phyloP scores from a whole-genome alignment of 2,329 filamentous ascomycete species.

The Talaromyces verruculosus region DNA sequence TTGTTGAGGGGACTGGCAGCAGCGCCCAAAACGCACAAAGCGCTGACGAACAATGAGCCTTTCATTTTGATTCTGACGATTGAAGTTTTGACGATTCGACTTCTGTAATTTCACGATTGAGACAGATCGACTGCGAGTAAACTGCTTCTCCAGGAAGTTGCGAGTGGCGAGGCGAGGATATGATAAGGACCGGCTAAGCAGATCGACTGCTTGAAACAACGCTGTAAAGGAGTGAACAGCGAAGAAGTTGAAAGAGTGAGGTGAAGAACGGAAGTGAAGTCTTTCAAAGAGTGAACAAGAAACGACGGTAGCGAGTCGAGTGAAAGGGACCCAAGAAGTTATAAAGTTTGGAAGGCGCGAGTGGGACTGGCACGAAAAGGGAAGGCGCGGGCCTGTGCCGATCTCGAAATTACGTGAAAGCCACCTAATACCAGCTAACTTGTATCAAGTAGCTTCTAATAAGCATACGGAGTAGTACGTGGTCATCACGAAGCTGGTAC shows the following conservation, averaged over 20 bases:
- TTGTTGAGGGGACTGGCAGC: constrained; percentile 18
- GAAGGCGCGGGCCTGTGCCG: constrained; percentile 6
- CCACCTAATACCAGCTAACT: background rate
- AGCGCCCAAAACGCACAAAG: constrained; percentile 21
- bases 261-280: constrained; percentile 11
- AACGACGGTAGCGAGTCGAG: background rate
- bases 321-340: background rate
- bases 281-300: constrained; percentile 2
- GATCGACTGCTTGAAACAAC: constrained; percentile 21
- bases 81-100: background rate
- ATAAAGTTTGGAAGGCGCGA: constrained; percentile 1
- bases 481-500: background rate
- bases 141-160: constrained; percentile 17
- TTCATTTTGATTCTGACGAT: constrained; percentile 12
- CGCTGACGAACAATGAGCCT: constrained; percentile 16
- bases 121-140: background rate
- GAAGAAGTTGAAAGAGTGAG: background rate
- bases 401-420: constrained; percentile 8
- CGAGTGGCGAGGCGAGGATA: background rate
- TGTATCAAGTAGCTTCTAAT: background rate
- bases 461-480: no score
- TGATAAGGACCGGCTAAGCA: constrained; percentile 14
- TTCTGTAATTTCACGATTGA: background rate
- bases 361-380: background rate
- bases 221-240: constrained; percentile 23